Evolutionary conservation across 768 basidiomycete species (phyloP).

Genomic region (Amanita phalloides): DNA sequence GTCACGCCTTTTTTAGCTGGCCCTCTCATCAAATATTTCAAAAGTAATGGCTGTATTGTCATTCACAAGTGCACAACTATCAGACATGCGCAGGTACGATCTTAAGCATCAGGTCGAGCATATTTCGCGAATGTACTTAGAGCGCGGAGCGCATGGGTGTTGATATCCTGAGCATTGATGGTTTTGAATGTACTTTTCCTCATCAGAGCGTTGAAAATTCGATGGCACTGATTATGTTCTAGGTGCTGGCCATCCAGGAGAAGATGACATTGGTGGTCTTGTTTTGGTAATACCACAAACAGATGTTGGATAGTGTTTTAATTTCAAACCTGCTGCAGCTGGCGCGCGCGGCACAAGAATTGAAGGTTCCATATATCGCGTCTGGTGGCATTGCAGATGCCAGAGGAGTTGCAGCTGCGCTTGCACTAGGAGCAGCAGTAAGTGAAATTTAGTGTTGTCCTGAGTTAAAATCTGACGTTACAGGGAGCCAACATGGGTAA

Average conservation of each 20-base stretch:
- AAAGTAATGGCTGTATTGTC: constrained; percentile 65
- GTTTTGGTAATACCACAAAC: constrained; percentile 45
- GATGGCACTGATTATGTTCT: constrained; percentile 4
- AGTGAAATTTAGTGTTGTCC: constrained; percentile 16
- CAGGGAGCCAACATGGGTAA: constrained; percentile 81
- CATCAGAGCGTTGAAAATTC: constrained; percentile 2
- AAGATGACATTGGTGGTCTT: constrained; percentile 84
- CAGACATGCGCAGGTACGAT: constrained; percentile 67
- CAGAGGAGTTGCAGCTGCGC: constrained; percentile 70
- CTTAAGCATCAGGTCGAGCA: neutral
- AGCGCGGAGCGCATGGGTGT: constrained; percentile 67
- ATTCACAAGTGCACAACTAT: constrained; percentile 89
- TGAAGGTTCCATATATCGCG: constrained; percentile 79
- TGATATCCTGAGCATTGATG: constrained; percentile 84
- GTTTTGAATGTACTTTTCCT: constrained; percentile 66
- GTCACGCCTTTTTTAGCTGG: constrained; percentile 37
- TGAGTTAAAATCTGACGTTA: neutral
- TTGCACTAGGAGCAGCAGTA: constrained; percentile 75
- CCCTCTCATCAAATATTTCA: constrained; percentile 71
- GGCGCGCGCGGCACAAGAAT: constrained; percentile 76
- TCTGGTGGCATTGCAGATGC: constrained; percentile 88
- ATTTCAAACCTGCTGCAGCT: constrained; percentile 36
- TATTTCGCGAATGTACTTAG: constrained; percentile 10
- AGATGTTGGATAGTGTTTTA: neutral
- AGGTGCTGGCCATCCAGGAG: constrained; percentile 93